Percentiles rank a stretch among this genome's conserved stretches.
These are phyloP conservation scores for Podaxis mareebaensis DNA, from an alignment of 768 basidiomycete genomes.

Conservation along the genomic window DNA sequence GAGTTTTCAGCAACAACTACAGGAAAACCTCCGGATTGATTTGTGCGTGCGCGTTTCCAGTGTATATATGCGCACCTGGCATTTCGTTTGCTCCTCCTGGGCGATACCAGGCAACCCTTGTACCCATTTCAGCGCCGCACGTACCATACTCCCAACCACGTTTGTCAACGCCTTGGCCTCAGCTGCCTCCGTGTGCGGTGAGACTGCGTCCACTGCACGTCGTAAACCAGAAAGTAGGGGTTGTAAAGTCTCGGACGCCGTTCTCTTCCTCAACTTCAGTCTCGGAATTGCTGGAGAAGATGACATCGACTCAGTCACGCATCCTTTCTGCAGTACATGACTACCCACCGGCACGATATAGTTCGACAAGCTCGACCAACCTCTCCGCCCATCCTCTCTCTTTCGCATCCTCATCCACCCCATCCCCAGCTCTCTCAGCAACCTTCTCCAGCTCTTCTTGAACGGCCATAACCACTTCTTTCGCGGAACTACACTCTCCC, in stretches of 20 bases:
- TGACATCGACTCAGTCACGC: not conserved
- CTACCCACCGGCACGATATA: conserved; percentile 41
- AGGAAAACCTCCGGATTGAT: conserved; percentile 1
- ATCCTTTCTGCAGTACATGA: not conserved
- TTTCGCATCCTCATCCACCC: conserved; percentile 27
- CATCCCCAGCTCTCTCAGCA: conserved; percentile 21
- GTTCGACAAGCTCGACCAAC: conserved; percentile 35
- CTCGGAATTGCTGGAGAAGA: conserved; percentile 42
- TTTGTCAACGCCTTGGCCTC: conserved; percentile 36
- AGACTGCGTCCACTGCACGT: conserved; percentile 28
- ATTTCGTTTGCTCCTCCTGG: conserved; percentile 25
- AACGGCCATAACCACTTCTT: conserved; percentile 46
- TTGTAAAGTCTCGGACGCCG: conserved; percentile 41
- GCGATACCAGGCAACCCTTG: conserved; percentile 18
- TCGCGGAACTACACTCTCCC: conserved; percentile 41
- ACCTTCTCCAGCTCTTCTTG: conserved; percentile 48
- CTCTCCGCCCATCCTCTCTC: conserved; percentile 30
- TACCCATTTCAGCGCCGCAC: conserved; percentile 31
- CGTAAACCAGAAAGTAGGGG: conserved; percentile 41
- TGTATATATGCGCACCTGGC: conserved; percentile 29
- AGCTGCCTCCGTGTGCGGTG: conserved; percentile 23
- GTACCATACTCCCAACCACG: conserved; percentile 29
- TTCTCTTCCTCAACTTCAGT: conserved; percentile 41
- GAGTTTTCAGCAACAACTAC: conserved; percentile 22
- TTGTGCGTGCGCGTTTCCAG: not conserved